Base-by-base conservation (phyloP, 129 eudicot species). In the Tagetes patula region DNA sequence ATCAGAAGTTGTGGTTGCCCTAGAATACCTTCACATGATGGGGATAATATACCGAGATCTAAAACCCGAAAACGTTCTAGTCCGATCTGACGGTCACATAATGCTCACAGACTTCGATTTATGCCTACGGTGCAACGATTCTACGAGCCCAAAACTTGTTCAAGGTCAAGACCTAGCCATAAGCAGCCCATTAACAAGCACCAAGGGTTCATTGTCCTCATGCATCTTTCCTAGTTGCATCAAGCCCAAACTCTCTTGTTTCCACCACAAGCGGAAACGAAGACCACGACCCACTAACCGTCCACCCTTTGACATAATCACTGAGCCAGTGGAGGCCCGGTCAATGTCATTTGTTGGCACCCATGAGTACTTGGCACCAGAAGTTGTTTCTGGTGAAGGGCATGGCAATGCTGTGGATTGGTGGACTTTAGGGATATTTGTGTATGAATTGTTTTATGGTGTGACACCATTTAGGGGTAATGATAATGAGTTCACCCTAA, bases 341-440 rank as follows among this genome's bases (percentile, higher is more conserved):
- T 90, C 96, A 0, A 90, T 85, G 96, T 85, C 96, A 1, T 90
- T 90, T 58, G 96, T 90, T 4, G 96, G 96, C 20, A 90, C 96
- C 34, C 90, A 87, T 38, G 94, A 90, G 83, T 90, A 87, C 66
- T 68, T 90, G n/a, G 88, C 96, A 2, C 94, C 91, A 0, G 94
- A 90, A 36, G 87, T 87, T 33, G 96, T 87, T 9, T 79, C 86
- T 0, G 96, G 94, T 0, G 91, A 90, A 80, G 96, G 94, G 2
- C 96, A 90, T 50, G 96, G 96, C 0, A 90, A 78, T 74, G 94
- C 89, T 8, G 93, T 87, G 65, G 96, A 90, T 56, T 90, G 96
- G 94, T 90, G 96, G 94, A 90, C 94, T 3, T 47, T 90, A 47
- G 94, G 96, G 70, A 81, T 87, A 3, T 87, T 90, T 74, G 78